Evolutionary conservation across 75 land plant genomes (phyloP).

Genomic region (Selaginella moellendorffii): DNA sequence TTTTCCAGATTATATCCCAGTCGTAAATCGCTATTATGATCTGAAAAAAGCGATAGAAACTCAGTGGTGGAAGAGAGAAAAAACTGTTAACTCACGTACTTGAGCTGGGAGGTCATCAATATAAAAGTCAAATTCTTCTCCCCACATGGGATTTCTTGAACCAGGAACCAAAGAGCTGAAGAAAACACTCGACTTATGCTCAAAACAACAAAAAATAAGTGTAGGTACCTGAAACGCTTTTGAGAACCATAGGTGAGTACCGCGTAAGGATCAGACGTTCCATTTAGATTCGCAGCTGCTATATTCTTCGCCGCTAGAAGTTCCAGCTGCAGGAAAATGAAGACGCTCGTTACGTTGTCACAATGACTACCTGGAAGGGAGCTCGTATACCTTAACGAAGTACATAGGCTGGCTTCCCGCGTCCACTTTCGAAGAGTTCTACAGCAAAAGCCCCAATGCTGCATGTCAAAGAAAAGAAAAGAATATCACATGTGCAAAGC

Average conservation of each 20-base stretch:
- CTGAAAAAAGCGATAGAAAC: constrained; percentile 15
- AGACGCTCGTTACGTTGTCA: too few relatives aligned
- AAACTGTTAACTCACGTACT: constrained; percentile 28
- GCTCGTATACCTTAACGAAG: constrained; percentile 44
- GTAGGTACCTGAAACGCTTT: constrained; percentile 71
- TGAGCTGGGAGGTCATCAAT: constrained; percentile 82
- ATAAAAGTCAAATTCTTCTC: constrained; percentile 89
- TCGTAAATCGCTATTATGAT: constrained; percentile 80
- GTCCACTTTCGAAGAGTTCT: constrained; percentile 38
- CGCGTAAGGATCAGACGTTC: constrained; percentile 98
- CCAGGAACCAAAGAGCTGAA: constrained; percentile 96
- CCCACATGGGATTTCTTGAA: constrained; percentile 99
- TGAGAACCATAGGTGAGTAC: constrained; percentile 84
- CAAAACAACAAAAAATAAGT: not conserved
- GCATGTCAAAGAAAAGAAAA: constrained; percentile 39
- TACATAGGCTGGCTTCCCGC: constrained; percentile 30
- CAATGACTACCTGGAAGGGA: too few relatives aligned
- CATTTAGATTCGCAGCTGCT: constrained; percentile 86
- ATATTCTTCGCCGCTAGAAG: constrained; percentile 93
- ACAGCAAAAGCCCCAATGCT: constrained; percentile 40
- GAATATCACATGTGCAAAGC: constrained; percentile 18
- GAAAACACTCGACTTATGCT: too few relatives aligned
- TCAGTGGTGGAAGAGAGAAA: not conserved
- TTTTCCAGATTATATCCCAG: constrained; percentile 99
- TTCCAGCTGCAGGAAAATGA: constrained; percentile 42